Percentiles rank a stretch among this genome's conserved stretches.
Conservation (phyloP, 2,329 filamentous ascomycete genomes). For the Clonostachys byssicola region DNA sequence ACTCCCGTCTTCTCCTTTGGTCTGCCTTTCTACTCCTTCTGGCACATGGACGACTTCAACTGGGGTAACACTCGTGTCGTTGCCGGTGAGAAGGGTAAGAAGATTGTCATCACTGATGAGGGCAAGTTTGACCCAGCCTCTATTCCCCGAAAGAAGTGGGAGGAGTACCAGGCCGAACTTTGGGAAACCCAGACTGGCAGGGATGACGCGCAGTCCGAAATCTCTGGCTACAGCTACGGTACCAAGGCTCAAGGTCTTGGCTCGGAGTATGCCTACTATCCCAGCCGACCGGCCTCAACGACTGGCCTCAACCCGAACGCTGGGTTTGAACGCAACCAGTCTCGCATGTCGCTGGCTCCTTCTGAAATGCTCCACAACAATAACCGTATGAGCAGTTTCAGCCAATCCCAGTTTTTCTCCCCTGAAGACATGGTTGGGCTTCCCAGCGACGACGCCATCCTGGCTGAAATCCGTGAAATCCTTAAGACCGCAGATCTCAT, state of each 20-base stretch:
- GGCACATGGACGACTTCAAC: slow-evolving; percentile 99
- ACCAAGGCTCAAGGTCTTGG: slow-evolving; percentile 69
- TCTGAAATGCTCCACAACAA: slow-evolving; percentile 56
- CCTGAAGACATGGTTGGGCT: slow-evolving; percentile 69
- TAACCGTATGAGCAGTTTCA: slow-evolving; percentile 54
- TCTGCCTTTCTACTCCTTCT: slow-evolving; percentile 91
- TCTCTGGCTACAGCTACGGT: slow-evolving; percentile 91
- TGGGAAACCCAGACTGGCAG: slow-evolving; percentile 92
- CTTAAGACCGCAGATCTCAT: slow-evolving; percentile 89
- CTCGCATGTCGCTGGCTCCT: slow-evolving; percentile 76
- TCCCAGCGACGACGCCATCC: slow-evolving; percentile 82
- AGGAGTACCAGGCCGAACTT: slow-evolving; percentile 96
- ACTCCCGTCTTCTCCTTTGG: slow-evolving; percentile 89
- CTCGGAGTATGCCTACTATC: slow-evolving; percentile 68
- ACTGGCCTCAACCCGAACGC: slow-evolving; percentile 48
- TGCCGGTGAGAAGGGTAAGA: slow-evolving; percentile 87
- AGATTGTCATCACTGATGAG: slow-evolving; percentile 91
- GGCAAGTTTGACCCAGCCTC: slow-evolving; percentile 93
- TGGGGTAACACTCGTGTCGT: slow-evolving; percentile 99
- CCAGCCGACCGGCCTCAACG: slow-evolving; percentile 52
- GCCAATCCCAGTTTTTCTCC: slow-evolving; percentile 54
- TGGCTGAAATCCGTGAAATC: slow-evolving; percentile 94
- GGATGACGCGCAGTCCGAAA: slow-evolving; percentile 76
- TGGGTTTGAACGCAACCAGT: slow-evolving; percentile 46
- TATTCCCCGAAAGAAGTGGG: slow-evolving; percentile 98